Base-by-base conservation (phyloP, 202 grass and related monocot genomes). In the Schoenoplectus tabernaemontani region DNA sequence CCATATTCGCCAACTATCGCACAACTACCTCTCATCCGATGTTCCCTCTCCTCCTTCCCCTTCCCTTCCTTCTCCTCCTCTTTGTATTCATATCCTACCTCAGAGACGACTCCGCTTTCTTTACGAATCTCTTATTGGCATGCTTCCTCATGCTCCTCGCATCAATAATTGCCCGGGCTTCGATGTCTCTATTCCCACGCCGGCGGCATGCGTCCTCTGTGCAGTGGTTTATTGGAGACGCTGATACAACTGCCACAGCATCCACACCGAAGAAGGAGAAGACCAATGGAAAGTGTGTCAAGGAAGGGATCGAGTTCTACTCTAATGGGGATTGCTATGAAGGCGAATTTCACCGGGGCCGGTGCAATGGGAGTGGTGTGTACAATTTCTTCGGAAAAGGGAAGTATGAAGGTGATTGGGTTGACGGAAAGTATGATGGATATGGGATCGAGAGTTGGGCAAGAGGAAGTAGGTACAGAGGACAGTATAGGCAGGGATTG, bases 371-470 rank as follows among this genome's bases (percentile, higher is more conserved):
- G 38, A 91, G 87, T 69, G 89, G 92, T 39, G 87, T 96, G 1
- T 96, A 96, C 72, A 85, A 64, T 77, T 96, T 92, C 79, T 96
- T 88, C 41, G 85, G 82, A 0, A 96, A 92, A 69, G 91, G 91
- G 47, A 93, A 79, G 69, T 93, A 93, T 46, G 91, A 93, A 67
- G 91, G 91, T 19, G 88, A 93, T 59, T 93, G 91, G 91, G 82
- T 87, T 1, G 91, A 87, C 56, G 88, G 86, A 67, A 87, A 81
- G 84, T 93, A 93, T 46, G 88, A 93, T 32, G 91, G 91, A 4
- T 72, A 87, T n/a, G 91, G 91, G 82, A 80, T 90, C 39, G 91
- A 93, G 82, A 93, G 84, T 69, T 93, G 91, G 91, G 88, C 88
- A 19, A 82, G 86, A 47, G 91, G 91, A 24, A 93, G 91, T 84